Percentiles rank a stretch among this genome's conserved stretches.
These are phyloP conservation scores for Skeletonema grethae DNA, from an alignment of 108 stramenopile species.

Conservation along the genomic window DNA sequence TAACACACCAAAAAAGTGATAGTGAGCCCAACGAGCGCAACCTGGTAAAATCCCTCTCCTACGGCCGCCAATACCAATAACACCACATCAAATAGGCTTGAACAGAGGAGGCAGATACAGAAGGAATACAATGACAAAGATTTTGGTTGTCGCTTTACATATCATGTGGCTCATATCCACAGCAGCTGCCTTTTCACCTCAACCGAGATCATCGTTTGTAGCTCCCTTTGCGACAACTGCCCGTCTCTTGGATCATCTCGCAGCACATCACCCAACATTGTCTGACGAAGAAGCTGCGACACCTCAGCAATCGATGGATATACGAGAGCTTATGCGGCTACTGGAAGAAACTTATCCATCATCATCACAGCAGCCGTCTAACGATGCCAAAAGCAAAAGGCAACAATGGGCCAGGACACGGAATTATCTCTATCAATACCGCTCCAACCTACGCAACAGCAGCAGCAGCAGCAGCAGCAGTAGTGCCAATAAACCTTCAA, in stretches of 20 bases:
- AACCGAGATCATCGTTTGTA: neutral
- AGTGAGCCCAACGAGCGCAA: too few species aligned
- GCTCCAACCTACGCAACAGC: slow-evolving; percentile 13
- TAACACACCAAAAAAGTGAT: too few species aligned
- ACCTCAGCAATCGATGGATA: slow-evolving; percentile 2
- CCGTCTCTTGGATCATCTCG: neutral
- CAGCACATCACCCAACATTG: neutral
- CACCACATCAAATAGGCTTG: too few species aligned
- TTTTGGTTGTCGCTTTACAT: too few species aligned
- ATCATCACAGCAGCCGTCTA: neutral
- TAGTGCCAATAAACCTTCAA: neutral
- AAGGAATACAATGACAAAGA: too few species aligned
- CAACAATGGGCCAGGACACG: slow-evolving; percentile 58
- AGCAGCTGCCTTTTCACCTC: neutral
- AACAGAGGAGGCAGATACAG: too few species aligned
- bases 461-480: neutral
- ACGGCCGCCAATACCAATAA: too few species aligned
- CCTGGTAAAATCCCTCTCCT: too few species aligned
- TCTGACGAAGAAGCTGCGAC: neutral
- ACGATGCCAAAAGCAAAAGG: neutral
- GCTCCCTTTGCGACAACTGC: neutral
- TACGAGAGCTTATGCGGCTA: slow-evolving; percentile 44
- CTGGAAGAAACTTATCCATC: slow-evolving; percentile 35
- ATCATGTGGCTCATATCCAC: neutral
- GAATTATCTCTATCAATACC: slow-evolving; percentile 64